Base-by-base conservation (phyloP, 176 grass and related monocot genomes). In the Tuctoria greenei region DNA sequence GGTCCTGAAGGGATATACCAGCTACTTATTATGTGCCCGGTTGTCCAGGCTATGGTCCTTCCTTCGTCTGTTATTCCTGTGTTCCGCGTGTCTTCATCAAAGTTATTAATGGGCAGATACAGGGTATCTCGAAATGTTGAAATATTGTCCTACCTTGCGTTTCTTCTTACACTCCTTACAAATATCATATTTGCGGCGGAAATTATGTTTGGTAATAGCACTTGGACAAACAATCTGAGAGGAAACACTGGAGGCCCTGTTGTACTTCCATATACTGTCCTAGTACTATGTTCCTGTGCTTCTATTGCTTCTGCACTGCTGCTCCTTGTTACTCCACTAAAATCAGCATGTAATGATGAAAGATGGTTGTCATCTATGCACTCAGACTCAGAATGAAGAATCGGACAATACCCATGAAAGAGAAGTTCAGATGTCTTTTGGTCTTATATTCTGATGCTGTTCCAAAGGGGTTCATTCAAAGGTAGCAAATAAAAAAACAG, bases 31-130 rank as follows among this genome's bases (percentile, higher is more conserved):
- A 73, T 91, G 0, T 91, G 90, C 52, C 90, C 90, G 50, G 71
- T 97, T 81, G 76, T 91, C 50, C 93, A 97, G 36, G 93, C 86
- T 49, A 97, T 91, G 79, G 66, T 93, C 67, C 70, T 97, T 73
- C 90, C 93, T 38, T 93, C 93, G 4, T 97, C 90, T 62, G 74
- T 86, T 27, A 87, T 93, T 66, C 93, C 90, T 3, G 61, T 91
- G 66, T 93, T 97, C 35, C 86, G 86, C 71, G 62, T 93, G 70
- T 75, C 90, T 7, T 91, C 93, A 13, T 97, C 93, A 2, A 85
- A 82, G 76, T 44, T 69, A 62, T 82, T 93, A 70, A 97, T 97
- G 93, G 86, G 90, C 21, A 58, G 70, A 72, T 91, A 87, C 60
- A 87, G 67, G 71, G 78, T 93, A 61, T 76, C 90, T 49, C 46